These are phyloP conservation scores for Gracilaria caudata DNA, from an alignment of 23 red algal species.

Conservation along the genomic window DNA sequence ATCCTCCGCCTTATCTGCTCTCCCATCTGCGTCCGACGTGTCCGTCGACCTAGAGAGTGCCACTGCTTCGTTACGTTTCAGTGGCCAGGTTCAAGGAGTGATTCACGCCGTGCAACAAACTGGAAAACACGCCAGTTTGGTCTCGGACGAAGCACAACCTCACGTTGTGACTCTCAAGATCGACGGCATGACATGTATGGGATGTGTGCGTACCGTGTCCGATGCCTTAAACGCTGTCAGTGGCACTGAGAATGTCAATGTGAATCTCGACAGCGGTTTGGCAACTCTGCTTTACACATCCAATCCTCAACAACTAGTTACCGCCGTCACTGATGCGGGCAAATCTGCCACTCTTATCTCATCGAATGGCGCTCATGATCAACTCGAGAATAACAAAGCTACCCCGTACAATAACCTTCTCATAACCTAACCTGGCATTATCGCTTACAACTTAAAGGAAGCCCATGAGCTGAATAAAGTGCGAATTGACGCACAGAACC, in stretches of 20 bases:
- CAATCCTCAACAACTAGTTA: not conserved
- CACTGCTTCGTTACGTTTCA: constrained; percentile 1
- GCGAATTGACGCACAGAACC: no score
- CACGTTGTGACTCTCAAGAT: constrained; percentile 36
- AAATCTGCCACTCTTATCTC: constrained; percentile 38
- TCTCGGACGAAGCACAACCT: not conserved
- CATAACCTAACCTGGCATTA: not conserved
- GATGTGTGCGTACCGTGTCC: constrained; percentile 29
- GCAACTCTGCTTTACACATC: constrained; percentile 37
- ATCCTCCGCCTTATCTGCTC: constrained; percentile 14
- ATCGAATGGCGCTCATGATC: not conserved
- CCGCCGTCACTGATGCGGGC: constrained; percentile 13
- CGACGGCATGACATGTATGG: constrained; percentile 65
- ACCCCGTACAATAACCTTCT: not conserved
- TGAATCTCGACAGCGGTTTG: constrained; percentile 45
- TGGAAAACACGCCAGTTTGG: constrained; percentile 22
- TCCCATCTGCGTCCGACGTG: constrained; percentile 32
- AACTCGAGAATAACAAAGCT: not conserved
- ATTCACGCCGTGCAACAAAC: constrained; percentile 16
- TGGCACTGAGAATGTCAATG: constrained; percentile 34
- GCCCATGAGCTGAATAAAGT: no score
- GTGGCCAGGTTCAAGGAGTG: constrained; percentile 4
- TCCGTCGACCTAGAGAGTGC: constrained; percentile 22
- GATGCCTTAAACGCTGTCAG: constrained; percentile 18
- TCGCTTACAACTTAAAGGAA: not conserved